phyloP scores from a whole-genome alignment of 257 asterid species.

The Nicotiana knightiana region DNA sequence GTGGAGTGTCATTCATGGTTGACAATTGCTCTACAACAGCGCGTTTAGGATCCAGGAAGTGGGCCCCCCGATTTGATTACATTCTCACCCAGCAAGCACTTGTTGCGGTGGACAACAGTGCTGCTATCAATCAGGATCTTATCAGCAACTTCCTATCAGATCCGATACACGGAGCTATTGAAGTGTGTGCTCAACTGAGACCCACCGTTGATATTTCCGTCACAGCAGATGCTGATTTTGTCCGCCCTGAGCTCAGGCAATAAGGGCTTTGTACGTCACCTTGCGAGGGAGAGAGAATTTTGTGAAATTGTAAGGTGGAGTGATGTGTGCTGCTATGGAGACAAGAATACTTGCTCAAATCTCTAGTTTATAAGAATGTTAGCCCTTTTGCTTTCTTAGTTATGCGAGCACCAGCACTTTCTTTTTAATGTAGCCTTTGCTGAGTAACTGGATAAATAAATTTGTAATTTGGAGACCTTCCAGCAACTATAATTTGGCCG shows the following conservation, averaged over 20 bases:
- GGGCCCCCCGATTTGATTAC: constrained; percentile 95
- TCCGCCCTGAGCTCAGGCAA: constrained; percentile 84
- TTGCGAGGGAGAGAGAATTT: background rate
- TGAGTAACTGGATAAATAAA: background rate
- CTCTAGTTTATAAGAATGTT: background rate
- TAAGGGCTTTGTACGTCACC: constrained; percentile 1
- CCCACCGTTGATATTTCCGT: constrained; percentile 94
- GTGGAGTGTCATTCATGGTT: constrained; percentile 97
- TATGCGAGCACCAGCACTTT: background rate
- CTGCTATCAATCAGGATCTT: constrained; percentile 72
- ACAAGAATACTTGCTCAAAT: background rate
- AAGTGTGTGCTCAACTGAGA: constrained; percentile 82
- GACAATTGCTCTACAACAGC: constrained; percentile 98
- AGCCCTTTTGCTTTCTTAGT: background rate
- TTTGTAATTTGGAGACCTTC: background rate
- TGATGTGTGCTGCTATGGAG: background rate
- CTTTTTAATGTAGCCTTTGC: background rate
- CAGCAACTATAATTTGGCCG: background rate
- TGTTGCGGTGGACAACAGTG: constrained; percentile 57
- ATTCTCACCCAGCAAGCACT: constrained; percentile 88
- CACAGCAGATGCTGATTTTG: constrained; percentile 85
- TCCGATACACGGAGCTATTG: constrained; percentile 77
- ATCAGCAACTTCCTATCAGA: constrained; percentile 84
- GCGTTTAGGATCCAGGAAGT: constrained; percentile 83
- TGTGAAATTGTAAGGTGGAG: background rate